These are phyloP conservation scores for Xylaria sp. DNA, from an alignment of 2,329 filamentous ascomycete genomes.

Conservation along the genomic window DNA sequence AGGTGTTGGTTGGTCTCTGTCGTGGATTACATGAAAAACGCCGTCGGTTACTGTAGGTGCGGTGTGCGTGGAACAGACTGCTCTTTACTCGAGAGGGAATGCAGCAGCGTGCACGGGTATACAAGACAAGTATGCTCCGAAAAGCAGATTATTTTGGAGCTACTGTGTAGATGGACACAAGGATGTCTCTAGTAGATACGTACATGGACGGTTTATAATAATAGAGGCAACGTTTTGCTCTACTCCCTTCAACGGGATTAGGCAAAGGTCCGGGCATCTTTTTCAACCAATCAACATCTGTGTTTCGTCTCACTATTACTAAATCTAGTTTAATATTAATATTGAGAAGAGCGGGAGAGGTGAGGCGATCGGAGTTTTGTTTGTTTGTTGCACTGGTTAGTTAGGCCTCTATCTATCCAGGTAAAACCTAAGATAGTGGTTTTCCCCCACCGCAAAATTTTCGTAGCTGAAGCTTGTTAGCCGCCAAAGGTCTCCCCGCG, in stretches of 20 bases:
- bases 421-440: not conserved
- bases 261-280: constrained; percentile 20
- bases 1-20: constrained; percentile 27
- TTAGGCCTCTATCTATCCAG: too few species aligned
- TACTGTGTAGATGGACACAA: not conserved
- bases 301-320: constrained; percentile 24
- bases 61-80: not conserved
- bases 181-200: not conserved
- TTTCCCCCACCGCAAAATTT: constrained; percentile 18
- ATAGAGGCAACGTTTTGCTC: not conserved
- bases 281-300: constrained; percentile 22
- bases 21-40: not conserved
- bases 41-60: not conserved
- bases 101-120: not conserved
- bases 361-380: not conserved
- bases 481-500: not conserved
- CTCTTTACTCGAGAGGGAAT: constrained; percentile 3
- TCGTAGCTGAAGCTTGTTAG: constrained; percentile 18
- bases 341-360: not conserved
- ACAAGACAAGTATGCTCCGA: constrained; percentile 4
- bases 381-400: not conserved
- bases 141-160: not conserved
- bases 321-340: constrained; percentile 12
- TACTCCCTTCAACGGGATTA: constrained; percentile 1
- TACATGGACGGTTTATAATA: not conserved